Evolutionary conservation across 2,329 filamentous ascomycete genomes (phyloP), one percentile per base, ranked within the genome.

Genomic region (Diaporthe capsici): DNA sequence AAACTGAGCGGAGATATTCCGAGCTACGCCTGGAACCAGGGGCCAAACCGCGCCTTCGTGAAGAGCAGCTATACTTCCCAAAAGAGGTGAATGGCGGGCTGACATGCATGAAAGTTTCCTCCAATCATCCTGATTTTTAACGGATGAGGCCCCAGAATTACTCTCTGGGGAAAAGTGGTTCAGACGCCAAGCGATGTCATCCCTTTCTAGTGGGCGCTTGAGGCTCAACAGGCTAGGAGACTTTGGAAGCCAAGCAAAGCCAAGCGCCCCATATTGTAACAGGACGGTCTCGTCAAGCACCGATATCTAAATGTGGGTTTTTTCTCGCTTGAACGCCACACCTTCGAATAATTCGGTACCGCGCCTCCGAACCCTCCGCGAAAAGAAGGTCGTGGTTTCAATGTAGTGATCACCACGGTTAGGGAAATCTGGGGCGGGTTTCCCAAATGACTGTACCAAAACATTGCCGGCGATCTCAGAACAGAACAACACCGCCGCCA

Each of bases 261-360:
- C 65, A 68, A 68, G 65, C 65, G 47, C 65, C 65, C 47, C 65
- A 68, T 53, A 28, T 68, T 68, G 65, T 68, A 68, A 68, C 65
- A 68, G 65, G 65, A 53, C 65, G 65, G 65, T 68, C 65, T 68
- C 65, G 65, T 68, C 65, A 55, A 68, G 65, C 65, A 68, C 5
- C 47, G 65, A 68, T 39, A 68, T 28, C 65, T 68, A 17, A 39
- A 28, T 20, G 65, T 53, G 65, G 65, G 53, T 68, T 22, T 31
- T n/a, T 34, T 34, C 13, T 51, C 63, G 63, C 63, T 68, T 68
- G 44, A 51, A 53, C 44, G 63, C 63, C 47, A 53, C 44, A 53
- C 42, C 42, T 68, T 39, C 22, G 39, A 53, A 47, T 39, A 68
- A 53, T 68, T 20, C 39, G 47, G 65, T 68, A 53, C 65, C 65